These are phyloP conservation scores for Cucurbitaria berberidis DNA, from an alignment of 2,329 filamentous ascomycete species.

Conservation along the genomic window DNA sequence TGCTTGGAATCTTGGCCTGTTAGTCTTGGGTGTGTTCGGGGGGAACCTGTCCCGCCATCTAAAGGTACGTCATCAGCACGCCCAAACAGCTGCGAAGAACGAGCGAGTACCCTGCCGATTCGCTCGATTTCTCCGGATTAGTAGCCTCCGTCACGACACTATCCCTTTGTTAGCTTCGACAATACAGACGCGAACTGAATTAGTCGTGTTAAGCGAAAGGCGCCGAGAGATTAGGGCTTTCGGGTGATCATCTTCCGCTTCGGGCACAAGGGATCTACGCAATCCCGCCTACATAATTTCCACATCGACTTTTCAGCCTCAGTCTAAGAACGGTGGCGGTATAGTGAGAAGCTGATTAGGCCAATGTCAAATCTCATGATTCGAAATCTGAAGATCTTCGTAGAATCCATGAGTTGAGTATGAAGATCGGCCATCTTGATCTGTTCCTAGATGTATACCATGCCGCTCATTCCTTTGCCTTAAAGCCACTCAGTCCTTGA, in stretches of 20 bases:
- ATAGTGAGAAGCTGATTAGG: not conserved
- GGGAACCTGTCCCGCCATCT: too few relatives aligned
- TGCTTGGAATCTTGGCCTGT: too few relatives aligned
- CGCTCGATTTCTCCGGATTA: not conserved
- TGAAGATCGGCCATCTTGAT: not conserved
- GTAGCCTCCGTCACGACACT: not conserved
- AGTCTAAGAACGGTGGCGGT: not conserved
- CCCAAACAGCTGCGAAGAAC: not conserved
- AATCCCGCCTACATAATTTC: not conserved
- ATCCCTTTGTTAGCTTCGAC: not conserved
- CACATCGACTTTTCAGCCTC: not conserved
- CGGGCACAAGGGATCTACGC: not conserved
- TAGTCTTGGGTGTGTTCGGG: too few relatives aligned
- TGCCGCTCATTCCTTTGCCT: too few relatives aligned
- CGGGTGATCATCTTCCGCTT: not conserved
- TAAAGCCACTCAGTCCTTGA: too few relatives aligned
- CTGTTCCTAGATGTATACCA: not conserved
- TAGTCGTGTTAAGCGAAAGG: not conserved
- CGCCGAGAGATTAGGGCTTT: not conserved
- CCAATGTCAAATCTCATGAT: not conserved
- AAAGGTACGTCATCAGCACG: not conserved
- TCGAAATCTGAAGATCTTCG: not conserved
- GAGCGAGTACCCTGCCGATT: not conserved
- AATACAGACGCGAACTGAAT: not conserved
- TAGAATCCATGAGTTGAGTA: not conserved